Evolutionary conservation across 345 rosid species (phyloP), one percentile per base, ranked within the genome.

Genomic region (Tarenaya hassleriana): DNA sequence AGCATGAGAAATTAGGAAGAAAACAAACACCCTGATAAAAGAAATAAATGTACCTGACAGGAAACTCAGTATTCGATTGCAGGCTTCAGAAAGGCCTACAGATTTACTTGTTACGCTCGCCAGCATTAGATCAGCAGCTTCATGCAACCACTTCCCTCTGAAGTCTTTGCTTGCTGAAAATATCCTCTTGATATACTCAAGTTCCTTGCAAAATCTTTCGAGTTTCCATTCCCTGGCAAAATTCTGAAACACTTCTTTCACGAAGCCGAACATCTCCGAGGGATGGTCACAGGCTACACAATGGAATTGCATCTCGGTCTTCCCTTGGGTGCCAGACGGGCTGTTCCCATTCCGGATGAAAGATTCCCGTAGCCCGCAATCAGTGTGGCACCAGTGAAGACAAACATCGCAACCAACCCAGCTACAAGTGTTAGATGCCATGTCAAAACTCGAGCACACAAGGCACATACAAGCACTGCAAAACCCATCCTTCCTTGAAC

Each of bases 321-420:
- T 69, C 34, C 79, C 97, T 47, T 73, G 85, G 49, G 69, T 52
- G 39, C 75, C 75, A 39, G 77, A 60, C 1, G 78, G 79, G 60
- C 75, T 70, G 58, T 58, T 68, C 34, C 97, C 98, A 67, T 82
- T 92, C 66, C 88, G 71, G 61, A 92, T 88, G 62, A 57, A 81
- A 20, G 83, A 75, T 60, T 83, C 88, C 41, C 77, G 76, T 42
- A 92, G 68, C 21, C 82, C 98, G 71, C 98, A 92, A 60, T 88
- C 98, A 24, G 79, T 78, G 71, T 92, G 98, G 66, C 95, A 88
- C 97, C 97, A 92, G 61, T 92, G 98, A 56, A 87, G 88, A 67
- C 98, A 92, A 40, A 85, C 80, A 67, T 92, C 98, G 69, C 98
- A 92, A 50, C 98, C 98, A 43, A 92, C 84, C 98, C 98, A 92